A percentile compares a stretch with the other conserved stretches of the same genome.
Evolutionary conservation across 129 eudicot genomes (phyloP).

Genomic region (Heracleum sosnowskyi): DNA sequence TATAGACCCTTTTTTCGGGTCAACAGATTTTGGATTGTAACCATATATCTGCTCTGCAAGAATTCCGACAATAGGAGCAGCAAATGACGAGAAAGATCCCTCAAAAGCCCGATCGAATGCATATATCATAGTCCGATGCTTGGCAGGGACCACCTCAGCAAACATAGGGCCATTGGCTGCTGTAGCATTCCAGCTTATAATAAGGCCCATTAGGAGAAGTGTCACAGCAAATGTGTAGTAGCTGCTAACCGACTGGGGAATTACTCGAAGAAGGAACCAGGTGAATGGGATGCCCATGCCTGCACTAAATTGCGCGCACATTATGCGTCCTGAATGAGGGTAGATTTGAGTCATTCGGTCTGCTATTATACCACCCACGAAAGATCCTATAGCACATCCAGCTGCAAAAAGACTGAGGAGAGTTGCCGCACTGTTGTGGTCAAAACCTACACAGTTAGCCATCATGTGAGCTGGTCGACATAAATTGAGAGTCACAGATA

Average conservation of each 20-base stretch:
- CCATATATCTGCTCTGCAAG: slow-evolving; percentile 89
- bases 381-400: slow-evolving; percentile 76
- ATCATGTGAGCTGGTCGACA: background rate
- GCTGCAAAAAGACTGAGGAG: slow-evolving; percentile 69
- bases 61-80: slow-evolving; percentile 90
- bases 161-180: slow-evolving; percentile 92
- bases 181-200: slow-evolving; percentile 87
- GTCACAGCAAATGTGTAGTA: slow-evolving; percentile 54
- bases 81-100: slow-evolving; percentile 87
- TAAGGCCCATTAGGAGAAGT: slow-evolving; percentile 77
- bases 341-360: slow-evolving; percentile 56
- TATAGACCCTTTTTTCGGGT: slow-evolving; percentile 52
- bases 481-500: background rate
- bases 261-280: slow-evolving; percentile 59
- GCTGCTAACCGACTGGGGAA: slow-evolving; percentile 66
- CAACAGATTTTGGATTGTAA: slow-evolving; percentile 65
- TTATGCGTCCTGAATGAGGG: slow-evolving; percentile 80
- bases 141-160: slow-evolving; percentile 94
- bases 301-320: slow-evolving; percentile 90
- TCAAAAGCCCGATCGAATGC: slow-evolving; percentile 94
- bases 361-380: slow-evolving; percentile 82
- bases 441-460: slow-evolving; percentile 52
- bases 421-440: slow-evolving; percentile 77
- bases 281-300: slow-evolving; percentile 96
- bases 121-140: slow-evolving; percentile 89